These are phyloP conservation scores for Saccharomyces paradoxus DNA, from an alignment of 805 yeast species.

Conservation along the genomic window DNA sequence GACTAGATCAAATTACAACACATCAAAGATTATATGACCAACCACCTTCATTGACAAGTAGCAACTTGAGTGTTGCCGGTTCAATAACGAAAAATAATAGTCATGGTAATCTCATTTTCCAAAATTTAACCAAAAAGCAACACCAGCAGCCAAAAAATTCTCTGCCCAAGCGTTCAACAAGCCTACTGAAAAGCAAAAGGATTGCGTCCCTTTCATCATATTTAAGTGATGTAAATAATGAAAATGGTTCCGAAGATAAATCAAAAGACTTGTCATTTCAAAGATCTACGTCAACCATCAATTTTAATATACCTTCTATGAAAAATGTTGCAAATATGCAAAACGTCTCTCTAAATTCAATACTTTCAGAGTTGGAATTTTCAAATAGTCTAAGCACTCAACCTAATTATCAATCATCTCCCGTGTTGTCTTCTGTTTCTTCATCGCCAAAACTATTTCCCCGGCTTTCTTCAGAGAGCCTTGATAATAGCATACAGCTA, in stretches of 20 bases:
- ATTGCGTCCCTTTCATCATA: slow-evolving; percentile 18
- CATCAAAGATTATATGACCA: slow-evolving; percentile 11
- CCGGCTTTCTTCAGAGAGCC: neutral
- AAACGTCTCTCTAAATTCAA: neutral
- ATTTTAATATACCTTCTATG: neutral
- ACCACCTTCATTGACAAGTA: slow-evolving; percentile 9
- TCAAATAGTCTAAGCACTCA: neutral
- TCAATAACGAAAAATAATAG: neutral
- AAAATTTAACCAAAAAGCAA: slow-evolving; percentile 8
- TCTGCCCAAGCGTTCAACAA: slow-evolving; percentile 3
- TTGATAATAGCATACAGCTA: neutral
- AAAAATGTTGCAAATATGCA: neutral
- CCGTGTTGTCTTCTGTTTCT: neutral
- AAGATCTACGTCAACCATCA: neutral
- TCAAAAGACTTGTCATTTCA: slow-evolving; percentile 1
- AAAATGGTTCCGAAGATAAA: neutral
- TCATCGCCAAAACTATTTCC: neutral
- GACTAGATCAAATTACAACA: slow-evolving; percentile 13
- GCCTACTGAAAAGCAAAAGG: slow-evolving; percentile 18
- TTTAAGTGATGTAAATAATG: neutral
- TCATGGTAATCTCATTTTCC: slow-evolving; percentile 7
- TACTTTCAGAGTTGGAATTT: neutral
- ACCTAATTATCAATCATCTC: neutral
- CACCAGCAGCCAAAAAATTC: neutral
- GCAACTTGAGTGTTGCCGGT: slow-evolving; percentile 3